Conservation (phyloP, 1,284 basidiomycete species). For the Cryptococcus hybrid region DNA sequence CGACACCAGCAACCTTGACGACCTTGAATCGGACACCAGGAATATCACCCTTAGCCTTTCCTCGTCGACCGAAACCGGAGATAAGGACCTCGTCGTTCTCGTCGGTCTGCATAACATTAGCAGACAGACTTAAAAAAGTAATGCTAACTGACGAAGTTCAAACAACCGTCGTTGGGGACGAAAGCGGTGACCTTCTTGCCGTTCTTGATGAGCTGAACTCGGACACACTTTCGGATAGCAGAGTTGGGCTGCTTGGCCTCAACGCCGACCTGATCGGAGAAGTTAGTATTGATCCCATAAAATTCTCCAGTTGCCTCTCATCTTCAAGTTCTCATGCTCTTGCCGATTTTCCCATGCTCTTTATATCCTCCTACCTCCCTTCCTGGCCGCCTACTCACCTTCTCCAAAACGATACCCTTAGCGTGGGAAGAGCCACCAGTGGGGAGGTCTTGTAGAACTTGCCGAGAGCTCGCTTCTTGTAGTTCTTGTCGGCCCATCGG, state of each 20-base stretch:
- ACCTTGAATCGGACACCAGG: slow-evolving; percentile 92
- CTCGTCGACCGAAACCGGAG: slow-evolving; percentile 99
- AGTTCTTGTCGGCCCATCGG: slow-evolving; percentile 99
- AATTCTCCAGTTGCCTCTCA: background rate
- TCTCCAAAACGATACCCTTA: slow-evolving; percentile 99
- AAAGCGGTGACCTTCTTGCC: slow-evolving; percentile 99
- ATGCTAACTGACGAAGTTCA: slow-evolving; percentile 66
- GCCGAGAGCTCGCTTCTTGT: slow-evolving; percentile 99
- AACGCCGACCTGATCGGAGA: slow-evolving; percentile 54
- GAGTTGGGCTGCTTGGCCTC: slow-evolving; percentile 89
- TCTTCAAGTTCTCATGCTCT: background rate
- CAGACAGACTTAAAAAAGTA: background rate
- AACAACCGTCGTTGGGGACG: slow-evolving; percentile 93
- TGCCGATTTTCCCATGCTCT: background rate
- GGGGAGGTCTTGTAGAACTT: slow-evolving; percentile 99
- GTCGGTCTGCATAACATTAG: slow-evolving; percentile 54
- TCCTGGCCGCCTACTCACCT: slow-evolving; percentile 53
- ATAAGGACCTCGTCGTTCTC: slow-evolving; percentile 99
- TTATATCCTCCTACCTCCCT: slow-evolving; percentile 3
- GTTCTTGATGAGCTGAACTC: slow-evolving; percentile 99
- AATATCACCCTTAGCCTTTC: slow-evolving; percentile 70
- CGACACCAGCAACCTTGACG: slow-evolving; percentile 99
- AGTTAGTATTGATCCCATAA: slow-evolving; percentile 1
- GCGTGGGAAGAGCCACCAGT: slow-evolving; percentile 99
- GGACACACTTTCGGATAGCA: slow-evolving; percentile 99